Evolutionary conservation across 2,329 filamentous ascomycete species (phyloP).

Genomic region (Aspergillus spinulosporus): DNA sequence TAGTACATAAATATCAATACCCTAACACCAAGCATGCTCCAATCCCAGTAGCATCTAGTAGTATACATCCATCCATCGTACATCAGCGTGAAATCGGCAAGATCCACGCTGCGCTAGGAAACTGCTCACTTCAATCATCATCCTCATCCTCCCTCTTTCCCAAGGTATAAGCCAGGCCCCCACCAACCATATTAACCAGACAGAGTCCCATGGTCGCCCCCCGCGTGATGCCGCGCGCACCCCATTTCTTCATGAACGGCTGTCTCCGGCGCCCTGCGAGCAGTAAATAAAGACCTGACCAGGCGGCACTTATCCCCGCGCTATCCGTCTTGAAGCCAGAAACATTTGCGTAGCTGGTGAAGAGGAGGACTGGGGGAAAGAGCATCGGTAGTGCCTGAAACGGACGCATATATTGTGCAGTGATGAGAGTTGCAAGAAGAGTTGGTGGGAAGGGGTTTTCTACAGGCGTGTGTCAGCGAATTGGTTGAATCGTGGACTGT

Average conservation of each 20-base stretch:
- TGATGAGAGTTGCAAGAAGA: conserved; percentile 64
- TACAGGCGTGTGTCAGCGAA: conserved; percentile 29
- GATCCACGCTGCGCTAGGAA: conserved; percentile 5
- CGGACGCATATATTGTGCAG: conserved; percentile 66
- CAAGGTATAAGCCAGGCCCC: conserved; percentile 49
- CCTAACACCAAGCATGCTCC: neutral
- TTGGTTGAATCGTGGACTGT: too few relatives aligned
- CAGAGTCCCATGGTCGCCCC: conserved; percentile 49
- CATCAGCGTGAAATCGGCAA: neutral
- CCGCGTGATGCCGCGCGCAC: conserved; percentile 46
- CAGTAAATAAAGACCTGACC: conserved; percentile 66
- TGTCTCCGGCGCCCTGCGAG: conserved; percentile 60
- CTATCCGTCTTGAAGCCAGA: conserved; percentile 63
- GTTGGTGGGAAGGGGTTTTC: conserved; percentile 66
- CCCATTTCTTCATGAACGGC: conserved; percentile 47
- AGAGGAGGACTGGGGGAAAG: conserved; percentile 66
- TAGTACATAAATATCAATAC: neutral
- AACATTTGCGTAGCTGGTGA: conserved; percentile 66
- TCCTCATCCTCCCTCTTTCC: conserved; percentile 45
- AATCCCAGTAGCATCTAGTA: neutral
- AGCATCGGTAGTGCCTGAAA: conserved; percentile 66
- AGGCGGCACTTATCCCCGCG: conserved; percentile 64
- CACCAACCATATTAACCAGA: conserved; percentile 48
- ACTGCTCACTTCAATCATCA: conserved; percentile 13
- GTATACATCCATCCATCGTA: conserved; percentile 3